Conservation (phyloP, 345 rosid genomes). For the Gossypium longicalyx region DNA sequence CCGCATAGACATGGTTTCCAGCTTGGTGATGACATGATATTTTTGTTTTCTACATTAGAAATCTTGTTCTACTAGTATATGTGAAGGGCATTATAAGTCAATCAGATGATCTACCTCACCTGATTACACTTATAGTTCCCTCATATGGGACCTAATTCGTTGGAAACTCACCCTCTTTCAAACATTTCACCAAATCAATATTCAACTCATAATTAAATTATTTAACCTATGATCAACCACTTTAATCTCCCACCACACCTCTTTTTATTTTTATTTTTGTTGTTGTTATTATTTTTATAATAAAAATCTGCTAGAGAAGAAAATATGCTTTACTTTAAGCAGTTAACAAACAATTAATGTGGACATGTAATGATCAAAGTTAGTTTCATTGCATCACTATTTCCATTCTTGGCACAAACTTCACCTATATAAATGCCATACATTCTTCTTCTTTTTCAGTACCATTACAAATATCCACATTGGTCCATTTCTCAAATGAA, state of each 20-base stretch:
- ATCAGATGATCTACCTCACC: conserved; percentile 13
- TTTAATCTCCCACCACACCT: too few relatives aligned
- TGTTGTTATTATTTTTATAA: background rate
- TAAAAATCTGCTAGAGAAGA: background rate
- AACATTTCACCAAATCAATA: background rate
- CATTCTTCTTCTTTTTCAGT: conserved; percentile 20
- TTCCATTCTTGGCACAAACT: background rate
- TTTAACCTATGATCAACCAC: background rate
- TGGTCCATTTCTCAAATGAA: background rate
- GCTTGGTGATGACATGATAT: background rate
- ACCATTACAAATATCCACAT: conserved; percentile 5
- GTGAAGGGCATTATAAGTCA: background rate
- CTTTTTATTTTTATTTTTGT: too few relatives aligned
- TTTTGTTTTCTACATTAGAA: background rate
- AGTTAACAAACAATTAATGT: background rate
- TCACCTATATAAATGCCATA: conserved; percentile 22
- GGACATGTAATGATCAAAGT: conserved; percentile 16
- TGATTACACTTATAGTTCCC: background rate
- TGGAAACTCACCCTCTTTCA: background rate
- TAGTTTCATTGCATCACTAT: conserved; percentile 17
- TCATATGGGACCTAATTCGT: conserved; percentile 8
- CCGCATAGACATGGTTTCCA: background rate
- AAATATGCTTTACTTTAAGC: background rate
- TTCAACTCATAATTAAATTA: background rate
- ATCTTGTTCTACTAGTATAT: background rate